Conservation (phyloP, 2,329 filamentous ascomycete species). For the Fusarium cicatricum region DNA sequence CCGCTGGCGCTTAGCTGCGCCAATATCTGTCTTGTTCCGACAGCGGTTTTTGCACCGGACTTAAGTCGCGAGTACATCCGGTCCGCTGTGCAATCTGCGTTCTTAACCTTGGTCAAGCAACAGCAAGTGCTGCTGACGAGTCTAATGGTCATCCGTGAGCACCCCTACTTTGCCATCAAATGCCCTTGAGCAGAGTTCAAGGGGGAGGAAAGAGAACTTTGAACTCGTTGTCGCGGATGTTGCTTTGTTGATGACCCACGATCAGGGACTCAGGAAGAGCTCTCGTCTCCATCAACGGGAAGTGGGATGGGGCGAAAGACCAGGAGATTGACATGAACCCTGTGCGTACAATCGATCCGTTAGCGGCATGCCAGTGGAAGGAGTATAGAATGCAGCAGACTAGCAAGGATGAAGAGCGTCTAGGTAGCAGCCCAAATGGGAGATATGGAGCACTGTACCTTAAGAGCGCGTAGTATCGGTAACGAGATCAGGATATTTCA, state of each 20-base stretch:
- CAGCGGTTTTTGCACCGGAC: too few species aligned
- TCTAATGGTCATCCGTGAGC: neutral
- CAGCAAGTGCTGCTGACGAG: neutral
- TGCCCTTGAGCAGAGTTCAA: constrained; percentile 4
- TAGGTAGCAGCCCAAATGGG: constrained; percentile 35
- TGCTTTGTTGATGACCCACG: constrained; percentile 13
- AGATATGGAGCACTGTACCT: constrained; percentile 28
- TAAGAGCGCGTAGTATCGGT: constrained; percentile 25
- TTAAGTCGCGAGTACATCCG: too few species aligned
- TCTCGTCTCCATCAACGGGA: constrained; percentile 31
- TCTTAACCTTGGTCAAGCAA: neutral
- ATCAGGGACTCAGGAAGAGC: constrained; percentile 28
- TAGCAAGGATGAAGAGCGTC: constrained; percentile 22
- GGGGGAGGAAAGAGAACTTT: too few species aligned
- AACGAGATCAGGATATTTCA: constrained; percentile 18
- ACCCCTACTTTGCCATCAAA: constrained; percentile 6
- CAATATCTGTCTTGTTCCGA: neutral
- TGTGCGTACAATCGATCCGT: constrained; percentile 12
- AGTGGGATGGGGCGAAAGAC: constrained; percentile 27
- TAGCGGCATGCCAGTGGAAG: constrained; percentile 27
- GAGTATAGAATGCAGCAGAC: constrained; percentile 29
- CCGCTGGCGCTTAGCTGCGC: constrained; percentile 12
- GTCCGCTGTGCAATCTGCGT: too few species aligned
- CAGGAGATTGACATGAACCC: constrained; percentile 28
- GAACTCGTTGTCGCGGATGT: too few species aligned